phyloP scores from a whole-genome alignment of 495 filamentous ascomycete species.

The Paragyromitra xinjiangensis region DNA sequence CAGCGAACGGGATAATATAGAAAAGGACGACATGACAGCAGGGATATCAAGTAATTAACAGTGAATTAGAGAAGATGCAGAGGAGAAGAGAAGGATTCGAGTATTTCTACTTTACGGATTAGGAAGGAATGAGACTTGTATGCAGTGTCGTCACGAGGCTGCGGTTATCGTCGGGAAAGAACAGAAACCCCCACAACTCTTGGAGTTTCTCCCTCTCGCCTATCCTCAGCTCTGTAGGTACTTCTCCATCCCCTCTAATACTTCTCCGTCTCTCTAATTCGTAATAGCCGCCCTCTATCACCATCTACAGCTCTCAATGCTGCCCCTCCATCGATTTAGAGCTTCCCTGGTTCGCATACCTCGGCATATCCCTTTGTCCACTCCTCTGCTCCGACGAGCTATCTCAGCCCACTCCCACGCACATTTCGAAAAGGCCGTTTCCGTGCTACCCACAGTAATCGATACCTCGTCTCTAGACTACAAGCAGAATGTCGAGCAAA shows the following conservation, averaged over 20 bases:
- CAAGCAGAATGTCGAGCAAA: conserved; percentile 80
- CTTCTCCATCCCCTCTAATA: no score
- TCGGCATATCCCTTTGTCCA: conserved; percentile 3
- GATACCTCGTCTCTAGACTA: conserved; percentile 81
- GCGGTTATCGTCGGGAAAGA: conserved; percentile 39
- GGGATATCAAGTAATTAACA: background rate
- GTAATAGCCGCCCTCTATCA: background rate
- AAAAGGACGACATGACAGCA: conserved; percentile 32
- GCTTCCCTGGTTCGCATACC: conserved; percentile 26
- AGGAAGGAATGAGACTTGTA: background rate
- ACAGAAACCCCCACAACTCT: background rate
- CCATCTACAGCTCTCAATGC: conserved; percentile 45
- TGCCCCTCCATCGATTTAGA: conserved; percentile 29
- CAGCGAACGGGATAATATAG: conserved; percentile 34
- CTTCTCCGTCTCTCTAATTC: background rate
- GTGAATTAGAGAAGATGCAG: background rate
- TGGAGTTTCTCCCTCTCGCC: background rate
- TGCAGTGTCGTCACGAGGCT: background rate
- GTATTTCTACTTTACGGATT: background rate
- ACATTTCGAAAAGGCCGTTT: conserved; percentile 70
- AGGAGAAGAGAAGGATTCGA: background rate
- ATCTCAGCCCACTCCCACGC: conserved; percentile 62
- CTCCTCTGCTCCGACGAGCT: conserved; percentile 23
- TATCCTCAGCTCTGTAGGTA: background rate
- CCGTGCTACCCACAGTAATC: conserved; percentile 75